Evolutionary conservation across 345 rosid species (phyloP).

Genomic region (Luvunga scandens): DNA sequence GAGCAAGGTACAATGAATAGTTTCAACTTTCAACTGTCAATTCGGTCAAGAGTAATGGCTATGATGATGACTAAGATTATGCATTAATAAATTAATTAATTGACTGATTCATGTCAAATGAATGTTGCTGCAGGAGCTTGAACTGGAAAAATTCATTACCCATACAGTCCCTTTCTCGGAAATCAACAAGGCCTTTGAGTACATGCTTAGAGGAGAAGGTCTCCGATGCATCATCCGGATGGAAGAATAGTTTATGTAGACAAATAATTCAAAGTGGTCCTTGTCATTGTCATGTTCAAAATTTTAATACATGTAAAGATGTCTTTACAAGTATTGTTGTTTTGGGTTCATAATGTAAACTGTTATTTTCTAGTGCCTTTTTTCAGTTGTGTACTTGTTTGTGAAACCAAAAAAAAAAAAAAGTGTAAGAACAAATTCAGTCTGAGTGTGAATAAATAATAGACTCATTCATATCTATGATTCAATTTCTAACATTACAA

Average conservation of each 20-base stretch:
- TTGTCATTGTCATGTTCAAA: no score
- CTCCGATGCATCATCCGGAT: conserved; percentile 46
- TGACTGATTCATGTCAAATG: background rate
- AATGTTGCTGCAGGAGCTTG: conserved; percentile 36
- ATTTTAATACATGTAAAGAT: no score
- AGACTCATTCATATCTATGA: background rate
- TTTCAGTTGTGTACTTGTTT: no score
- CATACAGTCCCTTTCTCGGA: conserved; percentile 38
- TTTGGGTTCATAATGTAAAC: background rate
- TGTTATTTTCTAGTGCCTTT: no score
- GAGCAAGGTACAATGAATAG: conserved; percentile 30
- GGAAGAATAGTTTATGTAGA: conserved; percentile 15
- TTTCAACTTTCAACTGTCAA: background rate
- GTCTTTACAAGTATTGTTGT: background rate
- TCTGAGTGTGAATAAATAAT: no score
- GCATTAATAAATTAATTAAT: background rate
- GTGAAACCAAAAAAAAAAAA: no score
- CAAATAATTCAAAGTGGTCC: background rate
- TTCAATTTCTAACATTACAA: no score
- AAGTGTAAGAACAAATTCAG: background rate
- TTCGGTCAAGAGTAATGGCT: background rate
- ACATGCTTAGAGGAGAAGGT: conserved; percentile 45
- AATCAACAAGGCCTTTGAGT: conserved; percentile 49
- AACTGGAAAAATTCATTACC: conserved; percentile 50
- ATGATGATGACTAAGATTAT: background rate